Evolutionary conservation across 805 yeast species (phyloP), one percentile per base, ranked within the genome.

Genomic region (Nakazawaea ambrosiae): DNA sequence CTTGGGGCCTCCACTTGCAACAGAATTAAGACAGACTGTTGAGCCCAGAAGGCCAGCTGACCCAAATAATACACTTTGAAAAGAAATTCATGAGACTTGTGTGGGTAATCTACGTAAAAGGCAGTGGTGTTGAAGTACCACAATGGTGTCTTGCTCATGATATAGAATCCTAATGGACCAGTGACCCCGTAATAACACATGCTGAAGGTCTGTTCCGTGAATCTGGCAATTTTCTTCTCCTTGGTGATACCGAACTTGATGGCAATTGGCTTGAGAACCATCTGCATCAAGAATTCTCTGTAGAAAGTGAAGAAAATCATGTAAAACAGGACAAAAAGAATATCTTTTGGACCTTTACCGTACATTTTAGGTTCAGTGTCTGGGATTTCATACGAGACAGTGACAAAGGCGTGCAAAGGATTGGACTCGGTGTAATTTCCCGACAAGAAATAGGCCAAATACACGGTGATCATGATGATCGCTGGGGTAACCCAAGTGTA

Each of bases 31-130:
- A 84, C 78, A 1, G 94, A 80, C 63, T 92, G 98, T 65, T 92
- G 99, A 17, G 88, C 78, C 99, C 99, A 92, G 60, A 87, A 92
- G 4, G 97, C 83, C 5, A 97, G 97, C 64, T 92, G 97, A 30
- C 84, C 78, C 44, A 92, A 66, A 57, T 92, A 92, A 55, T 82
- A 92, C 11, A 77, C 58, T 63, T 92, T 92, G 66, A 83, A 82
- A 40, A 69, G 65, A 43, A 65, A 70, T 40, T 73, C 81, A 53
- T 83, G 84, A 24, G 81, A 68, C 43, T 73, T 67, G 62, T 92
- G 97, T 5, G 99, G 98, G 57, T 81, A 90, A 20, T 73, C 64
- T 42, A 58, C 70, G 60, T 87, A 92, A 67, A 90, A 83, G 25
- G 85, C 78, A 3, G 76, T 66, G 3, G 97, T 92, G 55, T 84